Evolutionary conservation across 371 early-diverging fungal genomes (phyloP), one percentile per base, ranked within the genome.

Genomic region (Nematocida major): DNA sequence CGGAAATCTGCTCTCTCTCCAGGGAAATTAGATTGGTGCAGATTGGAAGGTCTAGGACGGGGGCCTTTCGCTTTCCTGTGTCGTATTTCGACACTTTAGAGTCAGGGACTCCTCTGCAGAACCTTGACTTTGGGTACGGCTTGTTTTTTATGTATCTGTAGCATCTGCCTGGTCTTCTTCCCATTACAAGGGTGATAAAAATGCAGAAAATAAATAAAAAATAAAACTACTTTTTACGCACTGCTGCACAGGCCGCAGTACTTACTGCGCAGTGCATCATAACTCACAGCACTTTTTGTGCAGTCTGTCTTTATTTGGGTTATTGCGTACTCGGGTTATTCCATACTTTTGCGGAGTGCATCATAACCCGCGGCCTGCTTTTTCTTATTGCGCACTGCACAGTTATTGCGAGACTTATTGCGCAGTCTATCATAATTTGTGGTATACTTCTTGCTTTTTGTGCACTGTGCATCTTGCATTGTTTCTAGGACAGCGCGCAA

Each of bases 121-220:
- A 97, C 82, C 97, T 91, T 78, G 94, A 93, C 90, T 99, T 97
- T 82, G 96, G 96, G 88, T 97, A 99, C 81, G 98, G 97, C 91
- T 97, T 97, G 92, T 97, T 97, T 88, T 95, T 96, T 87, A 96
- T 93, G 89, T 97, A 97, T 86, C 87, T 84, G 79, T 84, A 84
- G 66, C 84, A 87, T 79, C 84, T 83, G 69, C 78, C 81, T 78
- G 84, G 83, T 82, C 83, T 84, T 81, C 84, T 80, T 50, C 83
- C 83, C 82, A 85, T 83, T 67, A 26, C 68, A 66, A 39, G 61
- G 80, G 62, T 28, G n/a, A 38, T 65, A 66, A 61, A 66, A 49
- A 47, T 63, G 11, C 11, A 43, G 50, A 80, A 66, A 78, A 65
- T 78, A 66, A 54, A 57, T 57, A 59, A 78, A 30, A 54, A 45